phyloP scores from a whole-genome alignment of 2,329 filamentous ascomycete genomes.

The Sporothrix phasma region DNA sequence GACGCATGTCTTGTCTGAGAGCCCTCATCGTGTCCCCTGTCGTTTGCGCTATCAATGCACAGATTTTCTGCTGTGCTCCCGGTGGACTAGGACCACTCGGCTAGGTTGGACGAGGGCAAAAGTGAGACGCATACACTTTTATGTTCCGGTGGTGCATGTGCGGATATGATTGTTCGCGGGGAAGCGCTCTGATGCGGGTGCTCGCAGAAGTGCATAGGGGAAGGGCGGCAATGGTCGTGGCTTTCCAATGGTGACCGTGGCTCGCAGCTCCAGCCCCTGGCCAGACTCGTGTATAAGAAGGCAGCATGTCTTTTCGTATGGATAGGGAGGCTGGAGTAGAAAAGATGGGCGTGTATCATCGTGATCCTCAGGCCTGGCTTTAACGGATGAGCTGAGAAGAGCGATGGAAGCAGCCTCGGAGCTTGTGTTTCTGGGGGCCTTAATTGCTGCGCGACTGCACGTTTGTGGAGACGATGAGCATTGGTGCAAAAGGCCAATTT shows the following conservation, averaged over 20 bases:
- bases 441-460: background rate
- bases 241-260: background rate
- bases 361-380: too few species aligned
- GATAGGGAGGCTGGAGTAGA: background rate
- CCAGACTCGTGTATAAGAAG: background rate
- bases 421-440: background rate
- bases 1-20: background rate
- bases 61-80: background rate
- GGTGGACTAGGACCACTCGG: background rate
- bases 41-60: background rate
- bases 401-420: background rate
- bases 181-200: background rate
- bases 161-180: slow-evolving; percentile 1
- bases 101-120: background rate
- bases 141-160: background rate
- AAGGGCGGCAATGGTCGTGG: background rate
- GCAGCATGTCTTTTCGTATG: background rate
- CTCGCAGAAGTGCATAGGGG: background rate
- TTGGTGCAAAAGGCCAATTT: background rate
- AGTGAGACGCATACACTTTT: background rate
- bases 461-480: background rate
- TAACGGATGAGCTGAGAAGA: background rate
- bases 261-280: background rate
- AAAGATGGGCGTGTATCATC: background rate
- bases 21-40: background rate